Evolutionary conservation across 345 rosid genomes (phyloP), one percentile per base, ranked within the genome.

Genomic region (Turnera subulata): DNA sequence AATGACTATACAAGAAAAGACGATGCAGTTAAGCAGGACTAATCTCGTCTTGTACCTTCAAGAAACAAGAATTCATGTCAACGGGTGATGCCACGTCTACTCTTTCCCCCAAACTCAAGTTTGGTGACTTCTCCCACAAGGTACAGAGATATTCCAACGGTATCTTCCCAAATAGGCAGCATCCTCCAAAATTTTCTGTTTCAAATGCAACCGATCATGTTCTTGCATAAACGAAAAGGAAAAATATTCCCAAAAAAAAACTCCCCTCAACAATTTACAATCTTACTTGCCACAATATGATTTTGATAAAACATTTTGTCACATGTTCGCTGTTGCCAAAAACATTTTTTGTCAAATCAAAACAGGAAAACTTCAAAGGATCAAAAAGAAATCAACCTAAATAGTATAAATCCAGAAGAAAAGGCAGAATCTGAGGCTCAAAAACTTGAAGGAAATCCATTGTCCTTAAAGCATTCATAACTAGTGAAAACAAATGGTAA

Each of bases 71-170:
- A 42, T 70, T 82, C 95, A 94, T 79, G 40, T 80, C 82, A 69
- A 94, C 79, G 55, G 81, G 75, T 56, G 69, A 80, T 53, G 72
- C 76, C 61, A 77, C 66, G 73, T 88, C 97, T 60, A 77, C 79
- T 71, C 86, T 82, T 68, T 88, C 96, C 43, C 99, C 99, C 78
- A 85, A 72, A 70, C 75, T 69, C 76, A 94, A 70, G 77, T 82
- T 75, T 19, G 91, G 96, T 46, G 93, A 85, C 68, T 84, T 80
- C 72, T 87, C 82, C 99, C 85, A 90, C 38, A 80, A 78, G 17
- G 62, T 13, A 68, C 70, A 82, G 50, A 88, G 85, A 20, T 89
- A 77, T 53, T 88, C 89, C 68, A 94, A 46, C 13, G 90, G 82
- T 69, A 94, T 75, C 61, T 80, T 84, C 46, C 99, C 96, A 80